phyloP scores from a whole-genome alignment of 345 rosid species.

The Microcos paniculata region DNA sequence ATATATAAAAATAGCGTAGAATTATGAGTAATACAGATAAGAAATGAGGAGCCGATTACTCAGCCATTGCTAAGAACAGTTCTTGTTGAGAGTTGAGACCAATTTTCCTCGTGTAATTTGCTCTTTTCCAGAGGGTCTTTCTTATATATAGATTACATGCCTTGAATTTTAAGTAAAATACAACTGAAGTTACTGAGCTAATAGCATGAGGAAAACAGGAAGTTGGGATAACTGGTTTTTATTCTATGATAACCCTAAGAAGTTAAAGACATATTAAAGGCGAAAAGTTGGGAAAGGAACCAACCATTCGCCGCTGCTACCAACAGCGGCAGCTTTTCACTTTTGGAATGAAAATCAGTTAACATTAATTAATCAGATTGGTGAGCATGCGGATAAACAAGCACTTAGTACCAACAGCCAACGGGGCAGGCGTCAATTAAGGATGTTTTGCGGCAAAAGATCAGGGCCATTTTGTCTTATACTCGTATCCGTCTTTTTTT shows the following conservation, averaged over 20 bases:
- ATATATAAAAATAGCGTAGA: not conserved
- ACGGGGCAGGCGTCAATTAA: no score
- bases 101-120: not conserved
- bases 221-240: not conserved
- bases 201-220: not conserved
- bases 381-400: no score
- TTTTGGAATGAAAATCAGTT: no score
- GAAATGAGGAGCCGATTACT: not conserved
- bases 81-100: not conserved
- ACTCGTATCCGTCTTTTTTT: no score
- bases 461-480: no score
- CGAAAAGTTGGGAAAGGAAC: not conserved
- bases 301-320: not conserved
- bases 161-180: not conserved
- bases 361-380: no score
- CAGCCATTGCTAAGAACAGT: not conserved
- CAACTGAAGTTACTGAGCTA: not conserved
- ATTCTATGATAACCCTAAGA: not conserved
- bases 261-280: constrained; percentile 4
- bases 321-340: no score
- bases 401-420: no score
- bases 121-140: not conserved
- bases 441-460: no score
- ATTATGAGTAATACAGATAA: not conserved
- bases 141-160: not conserved